phyloP scores from a whole-genome alignment of 2,329 filamentous ascomycete genomes.

The Epichloe sp. region DNA sequence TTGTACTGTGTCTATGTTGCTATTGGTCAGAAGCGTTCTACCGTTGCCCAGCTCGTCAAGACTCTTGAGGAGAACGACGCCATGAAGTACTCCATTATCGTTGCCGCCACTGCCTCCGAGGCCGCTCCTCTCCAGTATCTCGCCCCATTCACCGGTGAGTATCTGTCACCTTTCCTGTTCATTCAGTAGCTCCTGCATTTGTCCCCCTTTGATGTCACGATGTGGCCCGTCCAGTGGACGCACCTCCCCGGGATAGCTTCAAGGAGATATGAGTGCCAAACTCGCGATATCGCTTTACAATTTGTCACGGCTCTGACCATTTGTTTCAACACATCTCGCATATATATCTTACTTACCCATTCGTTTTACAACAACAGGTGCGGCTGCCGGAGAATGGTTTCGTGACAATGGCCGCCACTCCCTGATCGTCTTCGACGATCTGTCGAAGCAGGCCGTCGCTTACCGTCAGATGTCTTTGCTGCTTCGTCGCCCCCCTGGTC shows the following conservation, averaged over 20 bases:
- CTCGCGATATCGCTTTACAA: background rate
- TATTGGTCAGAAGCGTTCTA: conserved; percentile 98
- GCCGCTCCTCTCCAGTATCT: conserved; percentile 90
- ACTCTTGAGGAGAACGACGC: conserved; percentile 99
- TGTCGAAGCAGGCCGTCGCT: conserved; percentile 94
- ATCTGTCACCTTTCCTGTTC: background rate
- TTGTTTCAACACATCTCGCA: background rate
- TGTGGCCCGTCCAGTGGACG: too few species aligned
- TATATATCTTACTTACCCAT: background rate
- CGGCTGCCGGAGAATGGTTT: conserved; percentile 58
- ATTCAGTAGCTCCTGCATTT: too few species aligned
- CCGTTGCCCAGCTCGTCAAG: conserved; percentile 98
- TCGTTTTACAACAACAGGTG: conserved; percentile 5
- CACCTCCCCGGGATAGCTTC: background rate
- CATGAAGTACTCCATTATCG: conserved; percentile 93
- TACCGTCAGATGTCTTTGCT: conserved; percentile 99
- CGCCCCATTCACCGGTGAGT: conserved; percentile 71
- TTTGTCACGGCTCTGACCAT: background rate
- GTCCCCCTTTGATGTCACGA: too few species aligned
- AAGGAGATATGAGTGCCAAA: background rate
- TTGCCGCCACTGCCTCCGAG: conserved; percentile 94
- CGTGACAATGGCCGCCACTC: conserved; percentile 78
- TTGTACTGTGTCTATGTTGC: conserved; percentile 99
- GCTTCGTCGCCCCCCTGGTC: conserved; percentile 91
- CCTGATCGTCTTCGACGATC: conserved; percentile 86